Evolutionary conservation across 2,329 filamentous ascomycete genomes (phyloP), one percentile per base, ranked within the genome.

Genomic region (Monilinia aucupariae): DNA sequence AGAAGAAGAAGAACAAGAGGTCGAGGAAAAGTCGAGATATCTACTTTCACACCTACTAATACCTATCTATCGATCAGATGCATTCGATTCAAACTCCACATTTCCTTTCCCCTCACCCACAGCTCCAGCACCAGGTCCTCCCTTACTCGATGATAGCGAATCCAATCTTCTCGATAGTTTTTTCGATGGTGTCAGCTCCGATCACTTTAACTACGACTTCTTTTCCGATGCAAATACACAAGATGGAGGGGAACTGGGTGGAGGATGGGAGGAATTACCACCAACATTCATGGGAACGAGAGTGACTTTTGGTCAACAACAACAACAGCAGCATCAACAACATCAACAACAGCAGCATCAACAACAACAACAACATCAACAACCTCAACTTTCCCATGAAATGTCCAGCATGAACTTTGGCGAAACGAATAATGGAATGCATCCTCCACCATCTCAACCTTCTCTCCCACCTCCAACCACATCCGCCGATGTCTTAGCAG

Each of bases 201-300:
- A 82, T 65, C 77, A 81, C 41, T 82, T 79, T 69, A 78, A 77
- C 63, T 76, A 76, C 64, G 75, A 78, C 41, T 79, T 79, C 7
- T 83, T 81, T 64, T 67, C 67, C 54, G 70, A 64, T 64, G 54
- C 59, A 54, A 70, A 64, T 64, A 55, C 61, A 65, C 80, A 80
- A 51, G 81, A 83, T 68, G 78, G 80, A 12, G 66, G 76, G 80
- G 45, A 77, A 78, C 67, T 81, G 78, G 68, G 80, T 73, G 69
- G 79, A 48, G 76, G 77, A 62, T 86, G 82, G 83, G 74, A 79
- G 53, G 82, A 85, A 64, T 76, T 88, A 25, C 86, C 86, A 6
- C 86, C 86, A 1, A 80, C 80, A 55, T 85, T 89, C 67, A 82
- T 89, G 76, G 86, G 86, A 58, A 84, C 86, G 15, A 78, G 82